phyloP scores from a whole-genome alignment of 495 filamentous ascomycete genomes.

The Tricharina praecox region DNA sequence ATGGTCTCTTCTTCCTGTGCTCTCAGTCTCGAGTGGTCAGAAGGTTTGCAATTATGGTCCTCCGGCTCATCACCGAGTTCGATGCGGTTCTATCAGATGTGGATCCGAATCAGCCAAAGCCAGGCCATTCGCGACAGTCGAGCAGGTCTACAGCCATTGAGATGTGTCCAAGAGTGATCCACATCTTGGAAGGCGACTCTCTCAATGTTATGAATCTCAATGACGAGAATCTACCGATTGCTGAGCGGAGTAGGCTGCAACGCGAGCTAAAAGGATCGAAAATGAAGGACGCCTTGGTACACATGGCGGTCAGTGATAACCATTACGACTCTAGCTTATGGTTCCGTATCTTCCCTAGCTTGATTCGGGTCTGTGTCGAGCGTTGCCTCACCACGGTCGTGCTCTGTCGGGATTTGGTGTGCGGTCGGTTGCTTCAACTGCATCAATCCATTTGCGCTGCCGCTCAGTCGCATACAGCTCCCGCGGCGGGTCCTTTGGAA shows the following conservation, averaged over 20 bases:
- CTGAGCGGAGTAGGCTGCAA: constrained; percentile 80
- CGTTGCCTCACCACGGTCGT: constrained; percentile 80
- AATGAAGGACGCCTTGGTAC: constrained; percentile 68
- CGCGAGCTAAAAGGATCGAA: constrained; percentile 75
- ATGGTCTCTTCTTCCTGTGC: constrained; percentile 95
- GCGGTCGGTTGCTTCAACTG: constrained; percentile 79
- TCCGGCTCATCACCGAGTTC: constrained; percentile 84
- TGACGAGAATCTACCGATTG: constrained; percentile 79
- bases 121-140: constrained; percentile 17
- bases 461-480: constrained; percentile 52
- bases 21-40: constrained; percentile 83
- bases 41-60: constrained; percentile 75
- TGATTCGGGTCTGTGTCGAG: constrained; percentile 80
- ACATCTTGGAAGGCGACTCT: constrained; percentile 80
- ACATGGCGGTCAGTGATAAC: constrained; percentile 88
- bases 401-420: constrained; percentile 77
- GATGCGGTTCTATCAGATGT: constrained; percentile 67
- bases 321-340: constrained; percentile 88
- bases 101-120: constrained; percentile 5
- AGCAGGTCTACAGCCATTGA: constrained; percentile 8
- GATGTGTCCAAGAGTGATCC: constrained; percentile 49
- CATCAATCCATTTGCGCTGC: constrained; percentile 62
- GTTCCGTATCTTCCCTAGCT: constrained; percentile 94
- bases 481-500: constrained; percentile 43
- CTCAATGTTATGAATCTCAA: constrained; percentile 78